These are phyloP conservation scores for Puccinia coronata DNA, from an alignment of 1,284 basidiomycete genomes.

Conservation along the genomic window DNA sequence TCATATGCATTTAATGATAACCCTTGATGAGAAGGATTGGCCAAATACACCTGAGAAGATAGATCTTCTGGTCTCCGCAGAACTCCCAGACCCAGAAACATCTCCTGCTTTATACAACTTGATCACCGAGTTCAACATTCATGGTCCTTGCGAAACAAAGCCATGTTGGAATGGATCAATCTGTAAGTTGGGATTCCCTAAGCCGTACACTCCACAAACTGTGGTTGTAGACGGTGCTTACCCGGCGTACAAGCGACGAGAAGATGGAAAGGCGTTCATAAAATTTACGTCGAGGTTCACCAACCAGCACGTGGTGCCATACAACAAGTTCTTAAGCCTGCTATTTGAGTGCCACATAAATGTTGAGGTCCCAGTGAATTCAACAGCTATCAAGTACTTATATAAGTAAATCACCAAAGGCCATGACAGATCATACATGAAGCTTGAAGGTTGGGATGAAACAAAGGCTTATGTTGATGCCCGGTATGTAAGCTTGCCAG, in stretches of 20 bases:
- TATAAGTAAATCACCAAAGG: conserved; percentile 38
- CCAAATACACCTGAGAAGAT: no score
- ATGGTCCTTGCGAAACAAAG: no score
- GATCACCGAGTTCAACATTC: no score
- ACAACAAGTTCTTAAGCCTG: conserved; percentile 1
- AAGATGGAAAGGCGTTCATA: background rate
- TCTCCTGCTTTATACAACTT: no score
- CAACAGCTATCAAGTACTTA: conserved; percentile 7
- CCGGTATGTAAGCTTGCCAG: background rate
- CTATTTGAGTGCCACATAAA: conserved; percentile 29
- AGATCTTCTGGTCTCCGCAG: no score
- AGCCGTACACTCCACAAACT: no score
- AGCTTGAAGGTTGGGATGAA: background rate
- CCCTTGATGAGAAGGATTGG: no score
- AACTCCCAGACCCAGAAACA: no score
- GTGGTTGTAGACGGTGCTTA: no score
- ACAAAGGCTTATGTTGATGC: background rate
- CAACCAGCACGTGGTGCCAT: conserved; percentile 48
- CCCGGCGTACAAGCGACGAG: background rate
- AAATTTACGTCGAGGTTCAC: conserved; percentile 53
- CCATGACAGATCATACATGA: background rate
- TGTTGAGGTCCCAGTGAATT: background rate
- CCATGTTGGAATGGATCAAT: no score
- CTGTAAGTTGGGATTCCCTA: no score
- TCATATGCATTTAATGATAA: no score